These are phyloP conservation scores for Eimeria mitis DNA, from an alignment of 169 alveolate genomes.

Conservation along the genomic window DNA sequence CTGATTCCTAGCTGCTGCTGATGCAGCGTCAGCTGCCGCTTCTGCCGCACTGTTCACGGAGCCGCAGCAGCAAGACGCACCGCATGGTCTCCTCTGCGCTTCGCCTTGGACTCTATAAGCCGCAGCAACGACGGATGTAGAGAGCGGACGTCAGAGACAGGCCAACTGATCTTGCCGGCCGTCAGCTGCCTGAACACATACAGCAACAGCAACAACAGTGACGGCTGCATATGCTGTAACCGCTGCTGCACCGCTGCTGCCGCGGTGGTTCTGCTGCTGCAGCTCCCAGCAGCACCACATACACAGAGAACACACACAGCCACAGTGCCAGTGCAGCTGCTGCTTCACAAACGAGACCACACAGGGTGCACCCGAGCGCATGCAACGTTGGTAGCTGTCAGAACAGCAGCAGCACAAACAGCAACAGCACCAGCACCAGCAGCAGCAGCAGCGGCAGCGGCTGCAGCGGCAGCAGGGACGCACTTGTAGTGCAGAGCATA, in stretches of 20 bases:
- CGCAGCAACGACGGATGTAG: slow-evolving; percentile 73
- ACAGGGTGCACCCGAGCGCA: not conserved
- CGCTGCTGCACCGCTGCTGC: too few relatives aligned
- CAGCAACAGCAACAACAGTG: slow-evolving; percentile 1
- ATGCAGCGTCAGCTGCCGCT: not conserved
- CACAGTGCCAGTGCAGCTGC: not conserved
- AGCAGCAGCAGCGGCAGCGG: not conserved
- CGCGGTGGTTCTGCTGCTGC: too few relatives aligned
- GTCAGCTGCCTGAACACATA: slow-evolving; percentile 75
- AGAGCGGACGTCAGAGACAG: slow-evolving; percentile 73
- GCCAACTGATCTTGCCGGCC: slow-evolving; percentile 81
- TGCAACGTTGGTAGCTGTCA: not conserved
- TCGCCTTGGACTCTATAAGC: slow-evolving; percentile 52
- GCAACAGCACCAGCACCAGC: not conserved
- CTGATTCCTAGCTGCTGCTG: not conserved
- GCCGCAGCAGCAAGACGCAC: slow-evolving; percentile 7
- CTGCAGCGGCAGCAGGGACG: slow-evolving; percentile 27
- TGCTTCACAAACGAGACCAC: not conserved
- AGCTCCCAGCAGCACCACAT: slow-evolving; percentile 1
- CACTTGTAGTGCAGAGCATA: slow-evolving; percentile 81
- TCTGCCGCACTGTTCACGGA: not conserved
- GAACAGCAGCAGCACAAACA: not conserved
- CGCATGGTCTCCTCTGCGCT: slow-evolving; percentile 73
- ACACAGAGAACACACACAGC: not conserved
- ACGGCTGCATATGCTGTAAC: not conserved